These are phyloP conservation scores for Claviceps sp. DNA, from an alignment of 2,329 filamentous ascomycete genomes.

Conservation along the genomic window DNA sequence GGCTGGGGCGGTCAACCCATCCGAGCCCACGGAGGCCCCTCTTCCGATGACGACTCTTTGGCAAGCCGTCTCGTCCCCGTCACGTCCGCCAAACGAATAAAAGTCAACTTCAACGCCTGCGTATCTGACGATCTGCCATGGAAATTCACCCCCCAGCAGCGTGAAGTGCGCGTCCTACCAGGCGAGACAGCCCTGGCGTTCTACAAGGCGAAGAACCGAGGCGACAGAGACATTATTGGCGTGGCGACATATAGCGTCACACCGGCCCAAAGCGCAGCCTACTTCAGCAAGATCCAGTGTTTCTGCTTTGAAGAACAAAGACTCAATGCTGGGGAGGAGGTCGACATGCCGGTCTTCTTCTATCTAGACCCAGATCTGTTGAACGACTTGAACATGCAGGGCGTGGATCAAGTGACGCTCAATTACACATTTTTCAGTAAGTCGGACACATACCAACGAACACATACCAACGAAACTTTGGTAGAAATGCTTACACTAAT, in stretches of 20 bases:
- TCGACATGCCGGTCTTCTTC: slow-evolving; percentile 99
- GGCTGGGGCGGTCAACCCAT: slow-evolving; percentile 91
- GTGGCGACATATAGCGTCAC: slow-evolving; percentile 97
- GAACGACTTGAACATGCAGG: slow-evolving; percentile 83
- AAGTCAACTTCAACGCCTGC: slow-evolving; percentile 90
- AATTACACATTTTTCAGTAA: slow-evolving; percentile 98
- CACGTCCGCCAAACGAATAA: slow-evolving; percentile 67
- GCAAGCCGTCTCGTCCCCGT: slow-evolving; percentile 70
- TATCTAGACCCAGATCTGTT: slow-evolving; percentile 95
- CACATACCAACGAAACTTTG: too few relatives aligned
- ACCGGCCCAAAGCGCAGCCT: slow-evolving; percentile 86
- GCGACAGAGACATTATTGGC: slow-evolving; percentile 86
- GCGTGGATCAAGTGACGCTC: slow-evolving; percentile 86
- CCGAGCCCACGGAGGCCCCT: slow-evolving; percentile 51
- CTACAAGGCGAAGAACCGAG: slow-evolving; percentile 90
- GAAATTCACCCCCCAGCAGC: slow-evolving; percentile 95
- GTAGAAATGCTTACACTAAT: neutral
- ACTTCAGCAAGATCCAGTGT: slow-evolving; percentile 99
- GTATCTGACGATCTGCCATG: slow-evolving; percentile 92
- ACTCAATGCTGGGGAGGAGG: slow-evolving; percentile 85
- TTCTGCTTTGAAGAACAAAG: slow-evolving; percentile 98
- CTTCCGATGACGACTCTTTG: slow-evolving; percentile 44
- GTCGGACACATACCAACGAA: slow-evolving; percentile 20
- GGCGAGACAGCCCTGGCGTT: slow-evolving; percentile 96
- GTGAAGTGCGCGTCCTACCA: slow-evolving; percentile 86